Conservation (phyloP, 2,329 filamentous ascomycete species). For the Paraphoma sp. region DNA sequence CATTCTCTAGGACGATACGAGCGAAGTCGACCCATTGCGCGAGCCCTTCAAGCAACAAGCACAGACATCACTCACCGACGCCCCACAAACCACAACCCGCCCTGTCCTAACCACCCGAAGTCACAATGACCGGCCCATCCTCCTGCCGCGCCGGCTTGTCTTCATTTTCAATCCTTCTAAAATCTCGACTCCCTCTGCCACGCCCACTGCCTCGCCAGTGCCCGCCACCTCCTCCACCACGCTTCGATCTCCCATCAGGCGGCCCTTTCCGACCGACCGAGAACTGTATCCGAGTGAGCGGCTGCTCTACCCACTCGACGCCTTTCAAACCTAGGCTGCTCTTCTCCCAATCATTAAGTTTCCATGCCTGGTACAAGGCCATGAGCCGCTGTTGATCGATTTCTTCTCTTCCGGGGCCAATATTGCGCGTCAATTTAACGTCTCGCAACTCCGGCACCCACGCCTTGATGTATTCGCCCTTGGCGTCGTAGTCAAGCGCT, state of each 20-base stretch:
- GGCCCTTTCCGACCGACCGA: slow-evolving; percentile 41
- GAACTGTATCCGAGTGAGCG: slow-evolving; percentile 50
- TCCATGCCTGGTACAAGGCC: slow-evolving; percentile 75
- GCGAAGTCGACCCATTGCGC: neutral
- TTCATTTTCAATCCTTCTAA: slow-evolving; percentile 11
- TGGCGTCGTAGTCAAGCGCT: slow-evolving; percentile 75
- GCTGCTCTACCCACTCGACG: slow-evolving; percentile 70
- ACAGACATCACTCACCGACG: neutral
- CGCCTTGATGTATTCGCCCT: slow-evolving; percentile 72
- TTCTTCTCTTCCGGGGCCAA: slow-evolving; percentile 31
- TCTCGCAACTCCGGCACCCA: slow-evolving; percentile 74
- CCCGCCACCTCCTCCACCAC: slow-evolving; percentile 15
- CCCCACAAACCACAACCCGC: neutral
- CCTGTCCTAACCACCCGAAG: slow-evolving; percentile 1
- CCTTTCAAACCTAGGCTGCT: slow-evolving; percentile 62
- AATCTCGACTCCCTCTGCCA: slow-evolving; percentile 14
- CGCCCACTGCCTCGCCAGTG: slow-evolving; percentile 22
- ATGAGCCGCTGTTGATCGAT: slow-evolving; percentile 51
- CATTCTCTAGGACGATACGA: neutral
- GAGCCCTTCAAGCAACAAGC: neutral
- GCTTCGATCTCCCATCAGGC: slow-evolving; percentile 13
- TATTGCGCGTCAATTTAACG: slow-evolving; percentile 48
- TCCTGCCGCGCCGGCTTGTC: slow-evolving; percentile 9
- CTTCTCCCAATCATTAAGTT: slow-evolving; percentile 65
- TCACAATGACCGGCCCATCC: slow-evolving; percentile 22